A percentile compares a stretch with the other conserved stretches of the same genome.
Evolutionary conservation across 257 asterid species (phyloP).

Genomic region (Penstemon eatonii): DNA sequence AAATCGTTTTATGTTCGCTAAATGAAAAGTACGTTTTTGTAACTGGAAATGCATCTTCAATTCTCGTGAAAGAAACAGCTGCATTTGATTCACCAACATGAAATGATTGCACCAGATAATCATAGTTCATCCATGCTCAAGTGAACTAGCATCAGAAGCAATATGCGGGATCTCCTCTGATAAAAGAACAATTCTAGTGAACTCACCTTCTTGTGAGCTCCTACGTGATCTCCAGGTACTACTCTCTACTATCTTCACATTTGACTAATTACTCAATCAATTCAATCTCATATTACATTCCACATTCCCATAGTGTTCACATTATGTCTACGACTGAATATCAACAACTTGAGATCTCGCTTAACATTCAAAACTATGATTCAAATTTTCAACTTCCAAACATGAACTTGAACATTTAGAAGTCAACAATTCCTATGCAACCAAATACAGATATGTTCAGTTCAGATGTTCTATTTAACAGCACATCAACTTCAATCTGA

Average conservation of each 20-base stretch:
- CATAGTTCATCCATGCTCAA: not conserved
- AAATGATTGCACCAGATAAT: not conserved
- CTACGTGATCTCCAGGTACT: not conserved
- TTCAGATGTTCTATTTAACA: not conserved
- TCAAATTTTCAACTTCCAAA: too few species aligned
- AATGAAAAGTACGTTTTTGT: not conserved
- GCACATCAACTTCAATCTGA: not conserved
- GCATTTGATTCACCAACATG: constrained; percentile 1
- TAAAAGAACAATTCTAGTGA: not conserved
- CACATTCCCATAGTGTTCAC: not conserved
- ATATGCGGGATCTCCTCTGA: not conserved
- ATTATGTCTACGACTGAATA: not conserved
- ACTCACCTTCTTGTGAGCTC: not conserved
- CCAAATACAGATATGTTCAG: constrained; percentile 10
- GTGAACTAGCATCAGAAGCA: not conserved
- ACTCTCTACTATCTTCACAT: not conserved
- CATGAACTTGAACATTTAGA: not conserved
- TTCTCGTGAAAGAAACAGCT: not conserved
- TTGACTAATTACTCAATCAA: too few species aligned
- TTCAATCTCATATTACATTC: too few species aligned
- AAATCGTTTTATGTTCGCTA: not conserved
- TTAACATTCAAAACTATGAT: too few species aligned
- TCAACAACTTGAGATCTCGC: too few species aligned
- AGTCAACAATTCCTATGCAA: not conserved
- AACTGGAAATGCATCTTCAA: not conserved